Base-by-base conservation (phyloP, 2,329 filamentous ascomycete genomes). In the Scopulariopsis brevicaulis region DNA sequence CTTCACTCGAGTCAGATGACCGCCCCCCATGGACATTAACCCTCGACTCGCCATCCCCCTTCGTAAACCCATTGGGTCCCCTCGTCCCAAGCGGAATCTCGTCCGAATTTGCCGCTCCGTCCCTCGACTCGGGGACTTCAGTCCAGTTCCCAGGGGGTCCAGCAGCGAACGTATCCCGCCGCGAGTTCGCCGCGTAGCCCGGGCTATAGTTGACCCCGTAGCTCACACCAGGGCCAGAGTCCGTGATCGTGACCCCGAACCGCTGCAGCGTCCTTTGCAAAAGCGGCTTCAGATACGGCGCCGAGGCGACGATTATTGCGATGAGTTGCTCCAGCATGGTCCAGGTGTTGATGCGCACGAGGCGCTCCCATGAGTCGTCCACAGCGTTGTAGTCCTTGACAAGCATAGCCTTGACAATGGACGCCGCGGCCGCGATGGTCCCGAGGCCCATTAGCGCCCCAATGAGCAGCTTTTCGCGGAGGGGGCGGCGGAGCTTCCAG, bases 401-500 rank as follows among this genome's bases (percentile, higher is more conserved):
- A 7, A 56, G 22, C 12, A 28, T 46, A 1, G 37, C 28, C 22
- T 56, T 56, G 20, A 56, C 46, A 40, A 56, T 43, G 15, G 54
- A 56, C 14, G 54, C 24, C 8, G 22, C 54, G 20, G 37, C 24
- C n/a, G 54, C 54, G 7, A 56, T 32, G 7, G 46, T 24, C 4
- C 48, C 37, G 25, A 55, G 48, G n/a, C 54, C 32, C 53, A 56
- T 59, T 11, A 51, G 53, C 14, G n/a, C 25, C 40, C 54, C 54
- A 11, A 35, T 51, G 48, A 51, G 48, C 1, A 51, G 6, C 48
- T 53, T 59, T 22, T 59, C 57, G 12, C 57, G 25, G 6, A 56
- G 43, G 2, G 57, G 57, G 14, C 53, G 35, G 18, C 46, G 46
- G 18, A 59, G 53, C 32, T 56, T 59, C 57, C 53, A 59, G 5